These are phyloP conservation scores for Tetrapisispora arboricola DNA, from an alignment of 805 yeast genomes.

Conservation along the genomic window DNA sequence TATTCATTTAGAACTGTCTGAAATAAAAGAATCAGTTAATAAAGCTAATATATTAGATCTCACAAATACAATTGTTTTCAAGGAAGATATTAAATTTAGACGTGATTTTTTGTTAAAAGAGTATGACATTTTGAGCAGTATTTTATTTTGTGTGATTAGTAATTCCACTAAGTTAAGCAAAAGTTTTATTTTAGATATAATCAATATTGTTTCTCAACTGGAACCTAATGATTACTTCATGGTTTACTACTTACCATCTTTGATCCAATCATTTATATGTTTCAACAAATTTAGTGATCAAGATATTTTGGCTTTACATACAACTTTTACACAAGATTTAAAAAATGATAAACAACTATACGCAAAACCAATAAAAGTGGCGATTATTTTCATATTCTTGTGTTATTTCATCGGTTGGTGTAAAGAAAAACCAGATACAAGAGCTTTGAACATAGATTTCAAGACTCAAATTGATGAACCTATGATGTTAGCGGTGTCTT, in stretches of 20 bases:
- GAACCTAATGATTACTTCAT: slow-evolving; percentile 54
- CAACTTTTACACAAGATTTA: slow-evolving; percentile 29
- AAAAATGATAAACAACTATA: slow-evolving; percentile 33
- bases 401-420: slow-evolving; percentile 61
- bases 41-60: slow-evolving; percentile 46
- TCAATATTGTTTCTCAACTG: slow-evolving; percentile 39
- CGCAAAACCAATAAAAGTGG: slow-evolving; percentile 38
- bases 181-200: slow-evolving; percentile 30
- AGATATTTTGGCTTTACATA: slow-evolving; percentile 33
- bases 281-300: slow-evolving; percentile 29
- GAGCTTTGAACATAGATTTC: slow-evolving; percentile 43
- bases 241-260: slow-evolving; percentile 53
- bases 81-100: slow-evolving; percentile 43
- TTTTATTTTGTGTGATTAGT: slow-evolving; percentile 43
- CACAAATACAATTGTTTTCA: slow-evolving; percentile 34
- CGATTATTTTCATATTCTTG: slow-evolving; percentile 42
- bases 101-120: slow-evolving; percentile 52
- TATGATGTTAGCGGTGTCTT: slow-evolving; percentile 45
- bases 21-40: slow-evolving; percentile 43
- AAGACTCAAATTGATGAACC: slow-evolving; percentile 47
- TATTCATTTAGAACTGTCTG: slow-evolving; percentile 47
- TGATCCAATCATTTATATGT: slow-evolving; percentile 37
- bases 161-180: slow-evolving; percentile 28
- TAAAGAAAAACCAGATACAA: slow-evolving; percentile 33
- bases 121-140: slow-evolving; percentile 64